These are phyloP conservation scores for Meira nashicola DNA, from an alignment of 1,284 basidiomycete species.

Conservation along the genomic window DNA sequence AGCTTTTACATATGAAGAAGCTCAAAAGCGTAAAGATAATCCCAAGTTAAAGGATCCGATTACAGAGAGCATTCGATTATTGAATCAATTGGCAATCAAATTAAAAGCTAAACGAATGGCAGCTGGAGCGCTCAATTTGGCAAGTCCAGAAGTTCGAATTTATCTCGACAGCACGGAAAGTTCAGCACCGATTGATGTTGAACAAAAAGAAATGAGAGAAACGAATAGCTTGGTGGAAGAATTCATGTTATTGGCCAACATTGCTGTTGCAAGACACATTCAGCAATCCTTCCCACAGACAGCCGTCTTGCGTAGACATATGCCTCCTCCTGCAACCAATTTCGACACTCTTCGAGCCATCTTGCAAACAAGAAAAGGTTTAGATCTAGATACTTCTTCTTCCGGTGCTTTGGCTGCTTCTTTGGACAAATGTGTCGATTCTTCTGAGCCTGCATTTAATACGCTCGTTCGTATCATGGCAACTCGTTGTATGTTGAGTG, in stretches of 20 bases:
- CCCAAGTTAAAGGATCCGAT: slow-evolving; percentile 71
- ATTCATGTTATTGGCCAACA: slow-evolving; percentile 97
- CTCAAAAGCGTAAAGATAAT: slow-evolving; percentile 90
- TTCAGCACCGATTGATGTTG: slow-evolving; percentile 92
- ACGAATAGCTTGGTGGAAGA: slow-evolving; percentile 97
- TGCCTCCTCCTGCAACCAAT: slow-evolving; percentile 75
- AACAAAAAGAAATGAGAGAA: slow-evolving; percentile 86
- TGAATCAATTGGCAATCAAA: slow-evolving; percentile 82
- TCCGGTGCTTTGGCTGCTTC: slow-evolving; percentile 86
- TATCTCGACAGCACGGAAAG: slow-evolving; percentile 87
- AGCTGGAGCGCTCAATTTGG: slow-evolving; percentile 91
- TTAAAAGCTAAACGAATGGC: slow-evolving; percentile 81
- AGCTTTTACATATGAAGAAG: slow-evolving; percentile 96
- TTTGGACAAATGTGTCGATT: slow-evolving; percentile 73
- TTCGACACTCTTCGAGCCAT: slow-evolving; percentile 92
- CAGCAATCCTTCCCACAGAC: slow-evolving; percentile 94
- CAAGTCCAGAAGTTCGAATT: slow-evolving; percentile 93
- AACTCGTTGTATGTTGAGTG: slow-evolving; percentile 94
- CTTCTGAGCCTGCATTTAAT: slow-evolving; percentile 10
- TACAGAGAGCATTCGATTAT: slow-evolving; percentile 80
- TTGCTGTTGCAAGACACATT: slow-evolving; percentile 85
- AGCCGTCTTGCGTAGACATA: slow-evolving; percentile 86
- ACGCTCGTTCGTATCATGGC: slow-evolving; percentile 87
- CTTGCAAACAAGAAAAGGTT: slow-evolving; percentile 74
- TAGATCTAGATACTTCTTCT: slow-evolving; percentile 84